Evolutionary conservation across 306 rosid species (phyloP), one percentile per base, ranked within the genome.

Genomic region (Begonia masoniana): DNA sequence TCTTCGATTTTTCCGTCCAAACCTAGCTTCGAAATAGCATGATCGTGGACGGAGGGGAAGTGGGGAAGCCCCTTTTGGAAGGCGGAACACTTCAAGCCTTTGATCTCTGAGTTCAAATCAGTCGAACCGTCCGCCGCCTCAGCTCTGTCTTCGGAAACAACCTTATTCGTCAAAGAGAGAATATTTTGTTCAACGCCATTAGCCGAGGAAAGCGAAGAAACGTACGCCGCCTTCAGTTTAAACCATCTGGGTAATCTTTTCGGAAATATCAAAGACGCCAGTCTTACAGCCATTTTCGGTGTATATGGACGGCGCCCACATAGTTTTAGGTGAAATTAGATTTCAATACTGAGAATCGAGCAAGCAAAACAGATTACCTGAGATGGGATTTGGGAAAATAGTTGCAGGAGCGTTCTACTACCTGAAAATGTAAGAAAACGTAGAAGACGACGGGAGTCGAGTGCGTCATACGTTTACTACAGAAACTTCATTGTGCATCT

Each of bases 41-140:
- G 43, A 52, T 13, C 69, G 77, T 85, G 81, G 2, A 94, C 81
- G 42, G 51, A 67, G 12, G 82, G 62, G 9, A 80, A 78, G 70
- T 78, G 88, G 50, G 21, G 52, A 58, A 85, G 81, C 62, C 82
- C 61, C 55, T 68, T 91, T 56, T 83, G 91, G 14, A 61, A 67
- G n/a, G 87, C 74, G 58, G 87, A 82, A 88, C 94, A 81, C 68
- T 81, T 83, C 75, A 83, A 91, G 39, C 78, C 67, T 81, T 69
- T 79, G 62, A 81, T 62, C 41, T 84, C 85, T 14, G 84, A 71
- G 70, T 51, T 70, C 78, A 83, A 68, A 66, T 78, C 89, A 47
- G 61, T 60, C 9, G 83, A 81, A 16, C 50, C 54, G 24, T 85
- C 76, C 77, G 83, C 66, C 60, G 79, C 75, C 55, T 70, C 68